These are phyloP conservation scores for Apiospora rasikravindrae DNA, from an alignment of 2,329 filamentous ascomycete species.

Conservation along the genomic window DNA sequence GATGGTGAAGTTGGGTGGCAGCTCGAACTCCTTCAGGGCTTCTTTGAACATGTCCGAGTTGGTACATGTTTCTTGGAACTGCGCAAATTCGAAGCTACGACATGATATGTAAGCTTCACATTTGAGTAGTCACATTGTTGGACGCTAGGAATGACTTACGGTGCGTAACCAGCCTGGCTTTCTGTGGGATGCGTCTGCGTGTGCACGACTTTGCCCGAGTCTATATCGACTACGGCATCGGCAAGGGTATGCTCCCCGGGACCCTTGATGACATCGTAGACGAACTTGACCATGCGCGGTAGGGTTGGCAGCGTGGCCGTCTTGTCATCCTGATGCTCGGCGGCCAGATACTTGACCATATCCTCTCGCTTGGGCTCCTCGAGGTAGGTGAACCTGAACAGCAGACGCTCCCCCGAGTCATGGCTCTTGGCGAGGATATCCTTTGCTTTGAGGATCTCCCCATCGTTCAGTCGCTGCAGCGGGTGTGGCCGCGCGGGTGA, in stretches of 20 bases:
- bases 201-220: conserved; percentile 36
- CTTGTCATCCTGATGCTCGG: conserved; percentile 32
- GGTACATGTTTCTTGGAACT: conserved; percentile 47
- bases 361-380: conserved; percentile 37
- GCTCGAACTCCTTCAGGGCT: conserved; percentile 51
- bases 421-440: conserved; percentile 32
- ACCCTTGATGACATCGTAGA: conserved; percentile 48
- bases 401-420: conserved; percentile 30
- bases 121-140: neutral
- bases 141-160: conserved; percentile 28
- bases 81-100: conserved; percentile 41
- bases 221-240: conserved; percentile 46
- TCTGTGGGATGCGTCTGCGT: conserved; percentile 33
- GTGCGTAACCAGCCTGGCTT: conserved; percentile 45
- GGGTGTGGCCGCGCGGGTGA: conserved; percentile 31
- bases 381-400: conserved; percentile 35
- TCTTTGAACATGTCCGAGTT: conserved; percentile 52
- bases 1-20: conserved; percentile 51
- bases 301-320: conserved; percentile 17
- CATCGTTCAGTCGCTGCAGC: conserved; percentile 35
- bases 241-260: conserved; percentile 39
- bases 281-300: conserved; percentile 51
- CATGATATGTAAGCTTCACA: neutral
- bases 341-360: conserved; percentile 33
- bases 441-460: conserved; percentile 35